Evolutionary conservation across 2,329 filamentous ascomycete genomes (phyloP), one percentile per base, ranked within the genome.

Genomic region (Trichoderma endophyticum): DNA sequence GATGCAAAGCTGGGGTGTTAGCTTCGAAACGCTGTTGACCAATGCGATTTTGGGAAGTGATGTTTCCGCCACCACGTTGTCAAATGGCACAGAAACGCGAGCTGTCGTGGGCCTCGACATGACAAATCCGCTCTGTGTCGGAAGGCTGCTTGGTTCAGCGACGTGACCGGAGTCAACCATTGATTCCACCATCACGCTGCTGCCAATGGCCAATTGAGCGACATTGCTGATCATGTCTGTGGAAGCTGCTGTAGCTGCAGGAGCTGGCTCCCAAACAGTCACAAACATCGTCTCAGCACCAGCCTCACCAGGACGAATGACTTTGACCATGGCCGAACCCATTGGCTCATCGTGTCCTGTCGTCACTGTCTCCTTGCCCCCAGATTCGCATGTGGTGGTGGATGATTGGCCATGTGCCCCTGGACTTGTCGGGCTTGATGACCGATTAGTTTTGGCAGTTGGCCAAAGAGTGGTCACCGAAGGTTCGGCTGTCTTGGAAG

Each of bases 221-320:
- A 6, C 26, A 9, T 64, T 48, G 26, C 32, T 57, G 12, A 15
- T 28, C 18, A 30, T 4, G 8, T 24, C 26, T 18, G 56, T 26
- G 4, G 48, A 39, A 12, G 56, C 8, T 18, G 60, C 48, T 24
- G 72, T 72, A 30, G 68, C 68, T 36, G 65, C 73, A 11, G 75
- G 74, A n/a, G 70, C 54, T 12, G 65, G 64, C 30, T 74, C 71
- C 65, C 48, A 74, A 9, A 75, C 57, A 3, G 75, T 74, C 48
- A 75, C 30, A 11, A 75, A 51, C 15, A 74, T 74, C 0, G 76
- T 79, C 59, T 75, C 64, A 9, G 76, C 74, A 12, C 73, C 70
- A 11, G 73, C 72, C 11, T 75, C 72, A 12, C 74, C 73, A 24
- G 78, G 71, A 18, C 76, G 71, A 51, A 78, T 75, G 6, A 80